Evolutionary conservation across 83 land plant genomes (phyloP), one percentile per base, ranked within the genome.

Genomic region (Larix sibirica): DNA sequence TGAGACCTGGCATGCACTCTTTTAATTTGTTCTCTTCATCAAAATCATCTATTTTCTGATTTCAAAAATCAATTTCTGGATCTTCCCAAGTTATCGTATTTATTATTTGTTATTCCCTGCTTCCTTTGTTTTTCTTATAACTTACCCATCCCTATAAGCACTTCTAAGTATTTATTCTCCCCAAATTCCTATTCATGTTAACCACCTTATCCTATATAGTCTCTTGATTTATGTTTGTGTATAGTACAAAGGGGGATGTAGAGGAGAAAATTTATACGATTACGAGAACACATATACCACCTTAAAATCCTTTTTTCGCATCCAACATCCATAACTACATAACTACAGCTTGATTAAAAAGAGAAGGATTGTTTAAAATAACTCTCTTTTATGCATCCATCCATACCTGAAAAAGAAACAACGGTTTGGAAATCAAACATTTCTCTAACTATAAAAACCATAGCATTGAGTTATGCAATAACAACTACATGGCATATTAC

Each of bases 281-380:
- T 77, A 16, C n/a, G 31, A 56, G 79, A 77, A 6, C 36, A 33
- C 3, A 2, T 1, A 77, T 77, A 21, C 44, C 44, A 97, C 98
- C 98, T 97, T 61, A 97, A 82, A 73, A 97, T 97, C 83, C 99
- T 98, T 59, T 98, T 95, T 59, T 98, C 99, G 89, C 97, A 97
- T 18, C 99, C 99, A 74, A 97, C 92, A 87, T 97, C 99, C 95
- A 97, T 81, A 33, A 97, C 98, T 64, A 86, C 95, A 97, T 81
- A 33, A 97, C 98, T 64, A 86, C 84, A 9, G 98, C 95, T 81
- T 83, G 87, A 9, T 91, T 88, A 56, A 97, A 62, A 64, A 97
- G 87, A 73, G 95, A 84, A 54, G 97, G 97, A 86, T 97, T 97
- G 10, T 83, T 83, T 85, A 87, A 76, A 73, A 97, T 87, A 50